Conservation (phyloP, 106 monocot species). For the Platanthera guangdongensis region DNA sequence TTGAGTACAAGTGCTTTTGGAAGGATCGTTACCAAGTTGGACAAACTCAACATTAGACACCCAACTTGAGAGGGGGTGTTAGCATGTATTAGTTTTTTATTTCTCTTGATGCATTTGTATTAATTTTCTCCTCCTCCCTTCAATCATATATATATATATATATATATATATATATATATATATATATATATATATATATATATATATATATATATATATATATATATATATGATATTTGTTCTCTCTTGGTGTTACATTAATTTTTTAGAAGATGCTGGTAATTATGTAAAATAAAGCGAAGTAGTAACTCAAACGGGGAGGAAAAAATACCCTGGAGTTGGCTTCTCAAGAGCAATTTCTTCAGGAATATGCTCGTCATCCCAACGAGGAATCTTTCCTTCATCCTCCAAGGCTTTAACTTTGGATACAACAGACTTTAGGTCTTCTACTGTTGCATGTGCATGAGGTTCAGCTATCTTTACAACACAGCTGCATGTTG, state of each 20-base stretch:
- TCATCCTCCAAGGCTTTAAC: conserved; percentile 60
- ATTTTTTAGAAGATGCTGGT: not conserved
- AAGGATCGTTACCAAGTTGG: too few relatives aligned
- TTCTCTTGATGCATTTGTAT: too few relatives aligned
- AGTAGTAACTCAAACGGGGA: not conserved
- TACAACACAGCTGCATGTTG: conserved; percentile 86
- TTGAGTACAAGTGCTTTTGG: too few relatives aligned
- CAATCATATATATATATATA: too few relatives aligned
- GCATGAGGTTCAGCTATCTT: conserved; percentile 88
- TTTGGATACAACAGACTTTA: conserved; percentile 66
- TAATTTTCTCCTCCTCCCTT: too few relatives aligned
- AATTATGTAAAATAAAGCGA: not conserved
- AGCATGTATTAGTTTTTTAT: too few relatives aligned
- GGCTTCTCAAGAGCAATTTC: conserved; percentile 76
- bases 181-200: too few relatives aligned
- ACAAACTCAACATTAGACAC: too few relatives aligned
- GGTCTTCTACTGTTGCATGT: conserved; percentile 61
- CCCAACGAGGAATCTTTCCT: conserved; percentile 65
- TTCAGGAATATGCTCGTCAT: conserved; percentile 95
- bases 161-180: too few relatives aligned
- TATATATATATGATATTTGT: too few relatives aligned
- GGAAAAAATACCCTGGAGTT: conserved; percentile 49
- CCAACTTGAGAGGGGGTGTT: too few relatives aligned
- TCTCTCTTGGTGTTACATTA: not conserved
- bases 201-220: too few relatives aligned